Base-by-base conservation (phyloP, 495 filamentous ascomycete genomes). In the Neurospora sp. region DNA sequence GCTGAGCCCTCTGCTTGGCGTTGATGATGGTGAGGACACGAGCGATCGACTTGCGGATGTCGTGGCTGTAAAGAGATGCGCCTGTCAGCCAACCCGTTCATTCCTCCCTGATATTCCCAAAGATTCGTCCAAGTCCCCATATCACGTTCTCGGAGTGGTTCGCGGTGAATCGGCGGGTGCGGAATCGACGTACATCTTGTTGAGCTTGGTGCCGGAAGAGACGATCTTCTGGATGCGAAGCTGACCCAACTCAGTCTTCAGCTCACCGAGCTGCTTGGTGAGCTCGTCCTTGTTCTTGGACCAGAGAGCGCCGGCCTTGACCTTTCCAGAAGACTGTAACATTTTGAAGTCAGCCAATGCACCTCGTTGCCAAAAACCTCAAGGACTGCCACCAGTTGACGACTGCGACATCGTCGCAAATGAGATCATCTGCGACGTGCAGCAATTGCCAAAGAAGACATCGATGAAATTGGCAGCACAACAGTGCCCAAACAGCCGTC, bases 11-110 rank as follows among this genome's bases (percentile, higher is more conserved):
- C 88, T 98, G 96, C 89, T 95, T 98, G 84, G 92, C 90, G 89
- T 98, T 98, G 91, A 98, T 97, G 88, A 98, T 90, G 82, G 96
- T 99, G 77, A 98, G 90, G 85, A 97, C 92, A 78, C 94, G 94
- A 82, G 96, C 96, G 83, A 99, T 97, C 72, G 93, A 95, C 91
- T 99, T 99, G 88, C 96, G 94, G 84, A 99, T 89, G 86, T 99
- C 96, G 89, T 97, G 93, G 85, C 95, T 98, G 78, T 77, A 80
- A 40, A 69, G 69, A 72, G 70, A 72, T 53, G 20, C 22, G 22
- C 65, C 71, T 73, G 77, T 76, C 75, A 78, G 75, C 71, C 68
- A 39, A 73, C 22, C 7, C 69, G 65, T 65, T 59, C 39, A 71
- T 74, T 59, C 61, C 20, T 44, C 31, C 35, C 27, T 38, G 27